Evolutionary conservation across 1,284 basidiomycete genomes (phyloP), one percentile per base, ranked within the genome.

Genomic region (Irpex lacteus): DNA sequence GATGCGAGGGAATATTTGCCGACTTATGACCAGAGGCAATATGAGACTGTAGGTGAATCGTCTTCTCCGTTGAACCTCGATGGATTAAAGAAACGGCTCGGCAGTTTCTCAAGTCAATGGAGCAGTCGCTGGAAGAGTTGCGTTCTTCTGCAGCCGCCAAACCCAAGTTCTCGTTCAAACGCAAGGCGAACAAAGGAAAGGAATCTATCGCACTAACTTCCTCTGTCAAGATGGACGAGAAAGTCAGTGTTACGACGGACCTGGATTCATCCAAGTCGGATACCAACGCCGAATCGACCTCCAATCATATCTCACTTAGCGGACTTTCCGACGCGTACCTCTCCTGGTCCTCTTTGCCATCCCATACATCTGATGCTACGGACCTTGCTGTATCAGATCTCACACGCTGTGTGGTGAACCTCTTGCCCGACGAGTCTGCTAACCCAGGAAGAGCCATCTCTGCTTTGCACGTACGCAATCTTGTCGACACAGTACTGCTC

Each of bases 131-230:
- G 2, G 82, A 87, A 59, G 76, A 79, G 0, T 72, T 88, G 4
- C 80, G 86, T 13, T 72, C 77, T 4, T 72, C 80, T 19, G 75
- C 77, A 3, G 74, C 75, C 7, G 78, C 84, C 3, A 87, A 86
- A 69, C 71, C 84, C 0, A 90, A 84, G 66, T 95, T 95, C 71
- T 75, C 86, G 0, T 94, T 94, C 80, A 91, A 87, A 70, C 83
- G 86, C 18, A 89, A 82, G 68, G 66, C 76, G 5, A 68, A 71
- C 3, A 70, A 70, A 36, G 38, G 21, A 8, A 11, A 21, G 5
- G 2, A 50, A 26, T 44, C n/a, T 60, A 62, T 50, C 18, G 54
- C 34, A 3, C 49, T 56, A 6, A 56, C 54, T 36, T 56, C 54
- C 3, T 34, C 54, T 5, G 54, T 56, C 6, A 32, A 56, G 2